Evolutionary conservation across 331 rosid genomes (phyloP), one percentile per base, ranked within the genome.

Genomic region (Quercus lobata): DNA sequence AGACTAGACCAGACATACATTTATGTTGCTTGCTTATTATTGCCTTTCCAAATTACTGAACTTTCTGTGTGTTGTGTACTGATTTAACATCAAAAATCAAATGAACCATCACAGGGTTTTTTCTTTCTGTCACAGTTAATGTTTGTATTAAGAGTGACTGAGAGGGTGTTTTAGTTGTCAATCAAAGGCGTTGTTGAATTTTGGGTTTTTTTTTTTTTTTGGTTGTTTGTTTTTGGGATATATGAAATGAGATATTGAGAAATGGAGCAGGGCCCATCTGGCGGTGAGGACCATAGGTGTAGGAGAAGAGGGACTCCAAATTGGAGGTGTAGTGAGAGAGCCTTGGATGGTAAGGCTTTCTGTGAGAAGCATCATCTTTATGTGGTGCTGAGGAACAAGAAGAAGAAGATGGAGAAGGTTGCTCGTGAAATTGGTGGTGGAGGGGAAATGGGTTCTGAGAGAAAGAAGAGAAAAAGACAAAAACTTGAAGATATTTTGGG

Each of bases 291-390:
- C 73, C 65, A 7, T 37, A 78, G 72, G 76, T 79, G 89, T 34
- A 54, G 1, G 4, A 79, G 82, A 73, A 79, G 3, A 0, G 77
- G 75, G 19, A 49, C 83, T 2, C 2, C n/a, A 1, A 81, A 75
- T 17, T 82, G 84, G 86, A 60, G 84, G 78, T 85, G 89, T 54
- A 76, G 76, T 15, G 84, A 76, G 71, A 69, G 22, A 60, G 84
- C 86, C 46, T 3, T 72, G 53, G n/a, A 6, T 19, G 86, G 82
- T 77, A 84, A n/a, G 61, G 10, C 18, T 4, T 5, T 37, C 0
- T 83, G 83, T 41, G 74, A 80, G 71, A 81, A 55, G 34, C 87
- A 75, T 46, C 0, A 34, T 25, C 53, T 62, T 7, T 52, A 75
- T 27, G 2, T 0, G 2, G 5, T 8, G 1, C 57, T 49, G 66